Evolutionary conservation across 345 rosid species (phyloP).

Genomic region (Eucalyptus erythrocorys): DNA sequence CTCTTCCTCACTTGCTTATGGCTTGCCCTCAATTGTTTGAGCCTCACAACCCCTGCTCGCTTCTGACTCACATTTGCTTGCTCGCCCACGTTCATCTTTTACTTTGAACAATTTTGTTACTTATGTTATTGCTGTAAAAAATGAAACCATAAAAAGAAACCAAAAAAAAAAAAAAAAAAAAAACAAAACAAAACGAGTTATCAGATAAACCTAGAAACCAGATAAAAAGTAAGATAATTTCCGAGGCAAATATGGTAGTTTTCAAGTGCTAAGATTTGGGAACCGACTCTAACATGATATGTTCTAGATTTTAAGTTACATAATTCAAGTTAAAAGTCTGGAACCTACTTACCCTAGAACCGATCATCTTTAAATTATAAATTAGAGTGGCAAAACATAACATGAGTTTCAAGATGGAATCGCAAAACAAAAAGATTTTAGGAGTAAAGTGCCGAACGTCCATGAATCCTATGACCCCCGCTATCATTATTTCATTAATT

Average conservation of each 20-base stretch:
- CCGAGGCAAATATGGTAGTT: no score
- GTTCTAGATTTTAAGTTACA: no score
- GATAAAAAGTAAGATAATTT: neutral
- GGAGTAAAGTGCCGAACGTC: neutral
- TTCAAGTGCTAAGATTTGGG: neutral
- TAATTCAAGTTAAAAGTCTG: rapidly evolving
- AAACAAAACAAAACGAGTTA: neutral
- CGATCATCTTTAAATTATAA: no score
- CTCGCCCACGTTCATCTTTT: neutral
- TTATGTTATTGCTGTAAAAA: no score
- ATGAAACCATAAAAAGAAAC: neutral
- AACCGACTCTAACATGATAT: neutral
- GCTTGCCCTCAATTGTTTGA: neutral
- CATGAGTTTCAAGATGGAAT: neutral
- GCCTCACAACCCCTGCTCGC: rapidly evolving
- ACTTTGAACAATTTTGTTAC: neutral
- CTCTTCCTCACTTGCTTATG: neutral
- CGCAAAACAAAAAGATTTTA: neutral
- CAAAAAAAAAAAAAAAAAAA: no score
- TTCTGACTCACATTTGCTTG: neutral
- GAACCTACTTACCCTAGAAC: no score
- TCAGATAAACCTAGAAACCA: neutral
- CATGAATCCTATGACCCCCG: neutral
- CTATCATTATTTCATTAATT: neutral
- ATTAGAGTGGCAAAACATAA: neutral